Evolutionary conservation across 2,329 filamentous ascomycete species (phyloP), one percentile per base, ranked within the genome.

Genomic region (Exophiala calicioides): DNA sequence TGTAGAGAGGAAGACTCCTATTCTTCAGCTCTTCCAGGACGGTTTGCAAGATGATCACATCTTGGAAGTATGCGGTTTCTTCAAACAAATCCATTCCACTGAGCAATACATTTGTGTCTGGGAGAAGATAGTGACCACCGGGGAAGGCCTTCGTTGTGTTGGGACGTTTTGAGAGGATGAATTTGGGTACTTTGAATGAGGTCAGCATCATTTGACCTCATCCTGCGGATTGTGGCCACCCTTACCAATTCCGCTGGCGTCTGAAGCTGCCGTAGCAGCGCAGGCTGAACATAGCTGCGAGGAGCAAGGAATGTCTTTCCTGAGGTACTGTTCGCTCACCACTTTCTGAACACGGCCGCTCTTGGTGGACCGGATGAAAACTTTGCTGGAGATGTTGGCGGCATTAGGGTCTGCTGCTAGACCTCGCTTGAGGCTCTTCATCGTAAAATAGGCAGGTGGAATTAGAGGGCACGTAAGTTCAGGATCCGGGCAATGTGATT

Each of bases 261-360:
- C 88, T 55, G 81, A 77, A 1, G 90, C 90, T 2, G 89, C 88
- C 56, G 74, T 80, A 35, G 82, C 76, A 33, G 87, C 76, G 67
- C 93, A 98, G 62, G 70, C 71, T 52, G 79, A 78, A 74, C 93
- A 98, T 33, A 98, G 75, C 68, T 85, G 86, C 19, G 91, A 97
- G 24, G 91, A 96, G 73, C 93, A 98, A 38, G 93, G 91, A 63
- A 98, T 97, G 67, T 98, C 93, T 71, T 91, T 88, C 68, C 93
- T 83, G 52, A 98, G 78, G 70, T 98, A 98, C 55, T 97, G 79
- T 74, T 98, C 93, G 62, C 90, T 84, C 58, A 98, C 93, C 63
- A 98, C 94, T 77, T 98, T 98, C 69, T 97, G 93, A 50, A 97
- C 91, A 74, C 96, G 96, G 69, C 93, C 93, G 68, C 84, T 93